Base-by-base conservation (phyloP, 805 yeast genomes). In the Candida oleophila region DNA sequence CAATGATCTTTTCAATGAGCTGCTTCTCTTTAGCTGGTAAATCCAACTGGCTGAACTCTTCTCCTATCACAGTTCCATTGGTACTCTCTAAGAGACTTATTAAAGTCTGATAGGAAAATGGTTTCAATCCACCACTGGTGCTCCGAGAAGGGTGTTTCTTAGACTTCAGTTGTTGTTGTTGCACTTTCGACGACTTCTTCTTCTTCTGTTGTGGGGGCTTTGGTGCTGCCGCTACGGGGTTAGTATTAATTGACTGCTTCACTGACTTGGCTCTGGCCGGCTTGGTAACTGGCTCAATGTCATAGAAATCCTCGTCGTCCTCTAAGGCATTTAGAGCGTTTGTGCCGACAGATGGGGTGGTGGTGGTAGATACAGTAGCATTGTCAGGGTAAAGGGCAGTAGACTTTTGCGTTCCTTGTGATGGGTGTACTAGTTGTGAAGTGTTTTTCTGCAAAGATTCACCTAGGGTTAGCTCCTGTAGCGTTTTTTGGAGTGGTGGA, bases 1-100 rank as follows among this genome's bases (percentile, higher is more conserved):
- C 96, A 2, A 92, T 87, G 42, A 92, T 81, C 64, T 89, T 83
- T 59, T 92, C 97, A 38, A 92, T 72, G 36, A 91, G 73, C 55
- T 81, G 84, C 54, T 87, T 85, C 58, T 90, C 96, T 49, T 84
- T 85, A 0, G 76, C 67, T 8, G 92, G 90, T 52, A 90, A 73
- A 34, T 85, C 87, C 48, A 91, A 66, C 44, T 81, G 80, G 37
- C 83, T 80, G 60, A 90, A 87, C 54, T 89, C 94, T 55, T 79
- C 82, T 3, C 86, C 86, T 45, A 80, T 78, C 3, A 78, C 74
- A 4, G 83, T 77, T 7, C 85, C 85, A 56, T 81, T 82, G 42
- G 81, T 77, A 36, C 83, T 79, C 54, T 78, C 80, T 34, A 80
- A 60, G 20, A 80, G 62, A 41, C 74, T 72, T 9, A 82, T 79